Base-by-base conservation (phyloP, 164 flowering plant genomes). In the Echeveria elegans region DNA sequence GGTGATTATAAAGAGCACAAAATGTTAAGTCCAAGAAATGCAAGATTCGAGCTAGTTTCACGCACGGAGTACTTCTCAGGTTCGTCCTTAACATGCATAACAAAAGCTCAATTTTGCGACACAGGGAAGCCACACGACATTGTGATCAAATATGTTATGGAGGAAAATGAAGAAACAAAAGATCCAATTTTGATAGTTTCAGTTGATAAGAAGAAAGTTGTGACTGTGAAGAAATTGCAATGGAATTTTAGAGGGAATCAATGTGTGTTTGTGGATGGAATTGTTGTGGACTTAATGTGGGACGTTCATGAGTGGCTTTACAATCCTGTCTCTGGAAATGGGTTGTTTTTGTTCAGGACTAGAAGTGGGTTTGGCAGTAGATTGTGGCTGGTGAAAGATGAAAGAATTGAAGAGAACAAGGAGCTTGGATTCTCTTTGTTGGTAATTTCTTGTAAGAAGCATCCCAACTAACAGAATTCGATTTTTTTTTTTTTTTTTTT, bases 231-330 rank as follows among this genome's bases (percentile, higher is more conserved):
- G 81, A 74, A 82, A 36, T 66, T 83, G 73, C 66, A 48, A 61
- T 86, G 86, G 88, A 84, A 86, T 74, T 83, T 83, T 60, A 68
- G 88, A 9, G 88, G 88, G 69, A 86, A 82, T 64, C 85, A 83
- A 66, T 64, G 78, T 0, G 71, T 85, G 0, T 83, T 78, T 63
- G 66, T 83, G 45, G 87, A 83, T 66, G 86, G 83, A 14, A 52
- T 81, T 66, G 12, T 86, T 67, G 82, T 86, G 53, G 91, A 84
- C 71, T 58, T 86, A 86, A 79, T 86, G 87, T 85, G 91, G 88
- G 91, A 86, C 73, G 79, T 85, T 21, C 84, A 85, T 72, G 86
- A 79, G 47, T 85, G 88, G 91, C 71, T 84, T 29, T 81, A 78
- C 66, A 75, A 71, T 50, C 71, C 76, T 19, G 38, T 9, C 1